A percentile compares a stretch with the other conserved stretches of the same genome.
phyloP scores from a whole-genome alignment of 371 early-diverging fungal genomes.

The Mortierella sp. region DNA sequence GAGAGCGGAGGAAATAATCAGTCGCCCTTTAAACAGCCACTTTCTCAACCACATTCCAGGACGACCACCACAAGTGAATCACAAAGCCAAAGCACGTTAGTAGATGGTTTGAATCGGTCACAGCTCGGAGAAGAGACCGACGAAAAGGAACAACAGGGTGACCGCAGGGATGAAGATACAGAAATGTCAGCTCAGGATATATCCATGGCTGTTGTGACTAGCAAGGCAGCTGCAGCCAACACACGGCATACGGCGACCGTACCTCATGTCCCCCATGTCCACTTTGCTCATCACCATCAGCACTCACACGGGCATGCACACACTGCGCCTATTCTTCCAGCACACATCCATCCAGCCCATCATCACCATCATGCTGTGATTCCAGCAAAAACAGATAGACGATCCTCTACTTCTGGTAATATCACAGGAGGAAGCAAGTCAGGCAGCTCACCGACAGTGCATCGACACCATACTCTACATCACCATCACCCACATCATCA shows the following conservation, averaged over 20 bases:
- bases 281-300: constrained; percentile 4
- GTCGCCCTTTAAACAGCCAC: no score
- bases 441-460: constrained; percentile 28
- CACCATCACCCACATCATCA: constrained; percentile 53
- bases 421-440: constrained; percentile 8
- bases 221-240: background rate
- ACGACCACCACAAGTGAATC: no score
- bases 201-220: background rate
- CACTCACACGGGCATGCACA: constrained; percentile 10
- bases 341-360: constrained; percentile 42
- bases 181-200: background rate
- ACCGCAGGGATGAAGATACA: constrained; percentile 13
- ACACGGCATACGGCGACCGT: no score
- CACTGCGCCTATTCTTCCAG: constrained; percentile 30
- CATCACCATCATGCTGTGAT: constrained; percentile 39
- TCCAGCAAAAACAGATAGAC: constrained; percentile 15
- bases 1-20: no score
- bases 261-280: background rate
- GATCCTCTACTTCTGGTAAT: background rate
- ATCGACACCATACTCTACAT: constrained; percentile 40
- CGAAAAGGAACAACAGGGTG: no score
- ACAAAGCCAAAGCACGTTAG: no score
- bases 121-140: background rate
- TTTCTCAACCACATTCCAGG: no score
- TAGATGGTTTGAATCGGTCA: no score